Base-by-base conservation (phyloP, 441 rosid genomes). In the Jatropha multifida region DNA sequence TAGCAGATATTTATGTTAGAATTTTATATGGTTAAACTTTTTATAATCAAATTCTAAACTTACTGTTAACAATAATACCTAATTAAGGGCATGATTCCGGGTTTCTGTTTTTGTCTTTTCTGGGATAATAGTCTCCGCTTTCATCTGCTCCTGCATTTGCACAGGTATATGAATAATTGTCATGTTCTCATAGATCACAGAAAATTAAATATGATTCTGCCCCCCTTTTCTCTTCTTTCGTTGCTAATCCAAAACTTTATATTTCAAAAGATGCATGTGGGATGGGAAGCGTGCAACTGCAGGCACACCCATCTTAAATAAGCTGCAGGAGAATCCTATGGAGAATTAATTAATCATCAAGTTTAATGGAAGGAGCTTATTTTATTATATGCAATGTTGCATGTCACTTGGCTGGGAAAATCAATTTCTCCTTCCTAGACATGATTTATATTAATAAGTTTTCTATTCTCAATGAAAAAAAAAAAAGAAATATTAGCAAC, bases 341-440 rank as follows among this genome's bases (percentile, higher is more conserved):
- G 32, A 11, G 11, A n/a, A 8, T 20, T 20, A 58, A n/a, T 56
- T 26, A 26, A 5, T 9, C 37, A 58, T 23, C 13, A 23, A 23
- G 37, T 58, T 4, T 20, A 5, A 58, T 58, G 32, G 32, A 54
- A 23, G 62, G 13, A 23, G 0, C 23, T 20, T 23, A 58, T 26
- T 10, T 26, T 60, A 60, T 60, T 13, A 11, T 27, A 5, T 60
- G 65, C 15, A 12, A 32, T 12, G 6, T 20, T 64, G 66, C 49
- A 48, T 41, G 11, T 48, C 54, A 32, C 5, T 40, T 77, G n/a
- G 10, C 40, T 18, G 48, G 65, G 15, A 56, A 12, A 11, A 72
- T 73, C 72, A 48, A 49, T 65, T 71, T 46, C 44, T 56, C 38
- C 71, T 48, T 23, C 58, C 41, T 13, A 58, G 42, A 48, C 61